phyloP scores from a whole-genome alignment of 257 asterid genomes.

The Salvia hispanica region DNA sequence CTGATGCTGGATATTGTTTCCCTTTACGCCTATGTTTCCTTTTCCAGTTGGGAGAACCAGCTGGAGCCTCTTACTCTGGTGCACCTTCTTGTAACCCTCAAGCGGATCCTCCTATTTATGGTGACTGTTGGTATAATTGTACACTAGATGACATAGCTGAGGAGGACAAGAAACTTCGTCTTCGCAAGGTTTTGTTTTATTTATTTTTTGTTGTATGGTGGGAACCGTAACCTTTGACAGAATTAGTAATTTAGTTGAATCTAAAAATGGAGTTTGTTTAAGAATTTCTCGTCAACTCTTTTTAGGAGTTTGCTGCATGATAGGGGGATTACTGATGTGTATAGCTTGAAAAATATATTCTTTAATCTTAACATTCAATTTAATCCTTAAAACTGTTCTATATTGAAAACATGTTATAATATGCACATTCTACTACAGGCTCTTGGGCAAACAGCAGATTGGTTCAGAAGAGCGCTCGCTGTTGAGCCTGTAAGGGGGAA shows the following conservation, averaged over 20 bases:
- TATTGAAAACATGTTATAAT: conserved; percentile 1
- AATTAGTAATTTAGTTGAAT: background rate
- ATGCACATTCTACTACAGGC: conserved; percentile 57
- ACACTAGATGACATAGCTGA: conserved; percentile 88
- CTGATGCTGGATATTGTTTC: conserved; percentile 11
- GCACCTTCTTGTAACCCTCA: conserved; percentile 86
- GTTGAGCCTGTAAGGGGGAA: conserved; percentile 96
- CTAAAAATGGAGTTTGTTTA: conserved; percentile 10
- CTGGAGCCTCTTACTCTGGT: conserved; percentile 82
- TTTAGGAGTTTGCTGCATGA: background rate
- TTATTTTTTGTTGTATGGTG: conserved; percentile 1
- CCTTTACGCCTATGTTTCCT: conserved; percentile 19
- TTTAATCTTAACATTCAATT: background rate
- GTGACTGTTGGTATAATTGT: conserved; percentile 99
- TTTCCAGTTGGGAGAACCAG: conserved; percentile 92
- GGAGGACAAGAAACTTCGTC: conserved; percentile 91
- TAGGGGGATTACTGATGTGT: background rate
- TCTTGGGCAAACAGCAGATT: conserved; percentile 90
- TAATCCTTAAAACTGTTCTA: background rate
- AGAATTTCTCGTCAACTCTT: background rate
- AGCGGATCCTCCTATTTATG: conserved; percentile 92
- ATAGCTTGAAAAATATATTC: background rate
- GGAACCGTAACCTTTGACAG: conserved; percentile 1
- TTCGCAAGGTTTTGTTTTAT: conserved; percentile 70
- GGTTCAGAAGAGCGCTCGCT: conserved; percentile 90